Base-by-base conservation (phyloP, 1,284 basidiomycete genomes). In the Sporisorium graminicola region DNA sequence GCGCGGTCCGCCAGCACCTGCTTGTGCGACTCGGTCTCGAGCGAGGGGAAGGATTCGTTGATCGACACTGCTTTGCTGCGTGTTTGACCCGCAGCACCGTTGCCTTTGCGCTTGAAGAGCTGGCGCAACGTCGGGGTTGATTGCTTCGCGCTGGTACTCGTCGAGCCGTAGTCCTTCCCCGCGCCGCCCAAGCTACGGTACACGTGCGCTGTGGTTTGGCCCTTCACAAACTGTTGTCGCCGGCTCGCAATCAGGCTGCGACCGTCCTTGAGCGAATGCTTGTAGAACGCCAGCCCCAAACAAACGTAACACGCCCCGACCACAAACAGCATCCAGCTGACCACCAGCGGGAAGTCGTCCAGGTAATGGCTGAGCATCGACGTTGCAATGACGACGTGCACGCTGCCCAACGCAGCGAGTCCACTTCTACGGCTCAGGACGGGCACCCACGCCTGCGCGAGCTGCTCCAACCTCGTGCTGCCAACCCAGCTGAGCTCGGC, bases 311-410 rank as follows among this genome's bases (percentile, higher is more conserved):
- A 10, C 43, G 78, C 46, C 22, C 77, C 75, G 18, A 75, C 42
- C 53, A 74, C 53, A 56, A 78, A 73, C 55, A 78, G 33, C 63
- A 82, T 64, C 77, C 75, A 78, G 58, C 76, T 64, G 8, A 74
- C 62, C 27, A 74, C 69, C 3, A 81, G 64, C 12, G 78, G 77
- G 35, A 81, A 77, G 27, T 63, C 59, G 33, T 74, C 69, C 33
- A 77, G 56, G 18, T 73, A 70, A 37, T 77, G 74, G 29, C 65
- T 69, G n/a, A 77, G 74, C 3, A 73, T 58, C 5, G 65, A 66
- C 8, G 65, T 69, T 0, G 74, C 69, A 2, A 77, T 46, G 5
- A 74, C 60, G 5, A 80, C 59, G 10, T 82, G 77, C 4, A 82
- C 58, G 12, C 58, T 8, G 12, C 80, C 80, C 3, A 82, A 47